Conservation (phyloP, 768 basidiomycete genomes). For the Psilocybe cubensis region DNA sequence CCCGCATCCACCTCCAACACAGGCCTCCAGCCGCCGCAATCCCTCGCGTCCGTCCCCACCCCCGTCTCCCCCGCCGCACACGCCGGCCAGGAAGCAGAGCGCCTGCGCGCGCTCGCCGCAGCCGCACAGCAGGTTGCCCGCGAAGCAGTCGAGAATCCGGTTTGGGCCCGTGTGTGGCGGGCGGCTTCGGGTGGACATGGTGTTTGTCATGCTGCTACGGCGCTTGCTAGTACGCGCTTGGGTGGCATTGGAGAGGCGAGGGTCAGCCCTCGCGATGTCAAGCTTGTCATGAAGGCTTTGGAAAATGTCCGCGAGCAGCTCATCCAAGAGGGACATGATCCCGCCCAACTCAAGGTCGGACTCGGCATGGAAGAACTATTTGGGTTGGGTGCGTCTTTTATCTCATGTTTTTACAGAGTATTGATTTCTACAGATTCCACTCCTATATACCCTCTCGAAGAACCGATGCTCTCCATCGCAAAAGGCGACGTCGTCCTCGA, state of each 20-base stretch:
- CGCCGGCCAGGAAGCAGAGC: conserved; percentile 65
- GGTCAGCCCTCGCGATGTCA: conserved; percentile 65
- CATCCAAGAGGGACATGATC: background rate
- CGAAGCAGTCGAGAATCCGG: conserved; percentile 74
- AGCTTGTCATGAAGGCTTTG: conserved; percentile 45
- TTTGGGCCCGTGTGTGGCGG: conserved; percentile 73
- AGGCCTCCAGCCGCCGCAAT: conserved; percentile 5
- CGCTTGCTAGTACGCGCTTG: no score
- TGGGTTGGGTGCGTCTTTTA: conserved; percentile 32
- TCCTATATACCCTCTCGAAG: conserved; percentile 36
- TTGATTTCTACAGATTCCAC: background rate
- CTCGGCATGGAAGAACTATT: conserved; percentile 50
- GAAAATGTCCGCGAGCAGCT: conserved; percentile 32
- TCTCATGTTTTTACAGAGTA: background rate
- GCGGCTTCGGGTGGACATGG: conserved; percentile 39
- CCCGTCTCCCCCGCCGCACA: conserved; percentile 83
- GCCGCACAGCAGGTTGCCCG: conserved; percentile 63
- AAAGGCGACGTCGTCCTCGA: conserved; percentile 75
- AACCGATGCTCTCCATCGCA: conserved; percentile 65
- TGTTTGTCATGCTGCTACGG: no score
- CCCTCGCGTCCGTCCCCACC: conserved; percentile 63
- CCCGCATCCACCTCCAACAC: conserved; percentile 36
- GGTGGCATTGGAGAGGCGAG: no score
- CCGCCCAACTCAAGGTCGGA: conserved; percentile 45
- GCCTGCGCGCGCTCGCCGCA: conserved; percentile 68